Evolutionary conservation across 306 rosid genomes (phyloP).

Genomic region (Castanea crenata): DNA sequence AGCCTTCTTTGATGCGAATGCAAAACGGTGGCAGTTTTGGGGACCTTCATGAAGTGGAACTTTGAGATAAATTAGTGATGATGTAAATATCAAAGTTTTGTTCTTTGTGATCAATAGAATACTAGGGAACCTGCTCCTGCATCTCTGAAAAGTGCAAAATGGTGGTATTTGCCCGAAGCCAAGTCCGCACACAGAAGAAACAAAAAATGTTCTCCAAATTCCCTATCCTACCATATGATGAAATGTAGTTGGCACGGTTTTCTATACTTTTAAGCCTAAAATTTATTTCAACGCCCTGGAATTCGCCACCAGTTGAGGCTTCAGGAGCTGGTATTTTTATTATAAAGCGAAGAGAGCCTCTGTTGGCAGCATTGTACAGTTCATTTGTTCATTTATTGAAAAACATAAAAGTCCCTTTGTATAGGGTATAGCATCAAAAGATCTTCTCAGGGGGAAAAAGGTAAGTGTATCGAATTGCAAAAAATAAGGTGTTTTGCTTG

Average conservation of each 20-base stretch:
- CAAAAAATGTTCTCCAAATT: slow-evolving; percentile 19
- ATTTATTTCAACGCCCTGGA: slow-evolving; percentile 34
- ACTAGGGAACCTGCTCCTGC: slow-evolving; percentile 51
- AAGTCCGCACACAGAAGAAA: slow-evolving; percentile 34
- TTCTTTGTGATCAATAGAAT: slow-evolving; percentile 45
- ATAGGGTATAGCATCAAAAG: slow-evolving; percentile 23
- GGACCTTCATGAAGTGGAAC: slow-evolving; percentile 89
- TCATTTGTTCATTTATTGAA: slow-evolving; percentile 64
- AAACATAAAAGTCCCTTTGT: slow-evolving; percentile 25
- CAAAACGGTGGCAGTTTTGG: slow-evolving; percentile 54
- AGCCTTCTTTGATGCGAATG: slow-evolving; percentile 31
- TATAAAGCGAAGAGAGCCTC: slow-evolving; percentile 32
- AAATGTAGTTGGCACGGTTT: slow-evolving; percentile 27
- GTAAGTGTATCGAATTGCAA: slow-evolving; percentile 36
- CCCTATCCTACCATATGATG: slow-evolving; percentile 19
- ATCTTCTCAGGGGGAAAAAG: slow-evolving; percentile 32
- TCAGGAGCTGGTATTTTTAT: slow-evolving; percentile 35
- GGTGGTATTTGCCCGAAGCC: slow-evolving; percentile 31
- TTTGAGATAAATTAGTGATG: slow-evolving; percentile 50
- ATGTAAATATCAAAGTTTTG: slow-evolving; percentile 82
- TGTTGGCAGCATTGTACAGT: slow-evolving; percentile 49
- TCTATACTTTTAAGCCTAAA: slow-evolving; percentile 29
- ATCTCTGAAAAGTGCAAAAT: slow-evolving; percentile 33
- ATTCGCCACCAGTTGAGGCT: slow-evolving; percentile 28
- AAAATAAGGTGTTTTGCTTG: slow-evolving; percentile 17